Evolutionary conservation across 345 rosid genomes (phyloP), one percentile per base, ranked within the genome.

Genomic region (Balakata baccata): DNA sequence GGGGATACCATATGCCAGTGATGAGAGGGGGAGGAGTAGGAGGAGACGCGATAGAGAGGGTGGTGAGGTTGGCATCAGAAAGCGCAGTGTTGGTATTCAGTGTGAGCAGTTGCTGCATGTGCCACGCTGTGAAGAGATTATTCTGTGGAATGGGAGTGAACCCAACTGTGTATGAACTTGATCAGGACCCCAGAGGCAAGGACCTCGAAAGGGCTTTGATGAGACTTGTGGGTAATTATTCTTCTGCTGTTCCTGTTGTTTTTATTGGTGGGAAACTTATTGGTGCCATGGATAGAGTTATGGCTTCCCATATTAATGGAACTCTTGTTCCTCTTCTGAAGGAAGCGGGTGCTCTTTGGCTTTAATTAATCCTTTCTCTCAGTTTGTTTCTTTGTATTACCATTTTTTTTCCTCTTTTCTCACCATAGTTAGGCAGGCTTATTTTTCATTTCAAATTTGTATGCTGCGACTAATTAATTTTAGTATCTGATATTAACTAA

Each of bases 281-380:
- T 38, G 92, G 94, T 1, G 59, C 87, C 69, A 87, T 87, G 90
- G 94, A 87, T 65, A 39, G 86, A 75, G 91, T 89, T 74, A 86
- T 89, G 88, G 87, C 79, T 34, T 86, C 85, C 37, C 94, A 87
- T 69, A 87, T 87, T 47, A 89, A 87, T 65, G 94, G 94, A 22
- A 74, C 87, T 37, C 73, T 89, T 49, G 87, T 85, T 46, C 94
- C 94, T 12, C 89, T 86, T 14, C 91, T 89, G 39, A 89, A 89
- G 83, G 91, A 89, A 43, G 93, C 93, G 51, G 94, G 91, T 17
- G 91, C 94, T 59, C 89, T 87, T 17, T 89, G 94, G 91, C 94
- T 89, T 43, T 89, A 66, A 85, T 9, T 61, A 11, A 34, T 25
- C n/a, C 14, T 3, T 5, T 10, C 11, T 29, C 8, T 50, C 4